Conservation (phyloP, 176 grass and related monocot species). For the Saccharum spontaneum region DNA sequence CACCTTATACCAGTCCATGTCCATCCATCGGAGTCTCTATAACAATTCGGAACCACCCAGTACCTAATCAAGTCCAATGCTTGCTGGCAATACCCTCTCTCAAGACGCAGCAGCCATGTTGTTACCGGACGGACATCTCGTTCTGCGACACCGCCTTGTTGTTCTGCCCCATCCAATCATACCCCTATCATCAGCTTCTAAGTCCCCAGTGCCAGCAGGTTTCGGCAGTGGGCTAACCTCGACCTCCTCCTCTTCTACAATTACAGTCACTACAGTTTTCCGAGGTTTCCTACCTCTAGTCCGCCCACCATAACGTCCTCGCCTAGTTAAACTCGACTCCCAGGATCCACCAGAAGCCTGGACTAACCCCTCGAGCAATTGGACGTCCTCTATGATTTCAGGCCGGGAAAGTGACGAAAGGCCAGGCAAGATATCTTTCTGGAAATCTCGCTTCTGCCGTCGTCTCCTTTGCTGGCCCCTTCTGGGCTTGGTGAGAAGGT, state of each 20-base stretch:
- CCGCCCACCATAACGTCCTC: constrained; percentile 32
- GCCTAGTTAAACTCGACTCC: constrained; percentile 42
- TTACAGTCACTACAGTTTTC: constrained; percentile 30
- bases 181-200: constrained; percentile 54
- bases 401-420: constrained; percentile 73
- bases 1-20: constrained; percentile 39
- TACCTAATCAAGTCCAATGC: constrained; percentile 23
- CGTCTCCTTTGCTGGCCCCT: constrained; percentile 70
- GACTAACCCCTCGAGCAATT: constrained; percentile 69
- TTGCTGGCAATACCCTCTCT: constrained; percentile 19
- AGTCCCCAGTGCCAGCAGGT: constrained; percentile 28
- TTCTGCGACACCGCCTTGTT: constrained; percentile 72
- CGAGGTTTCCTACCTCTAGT: constrained; percentile 49
- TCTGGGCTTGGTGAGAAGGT: constrained; percentile 59
- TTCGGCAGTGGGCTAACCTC: constrained; percentile 27
- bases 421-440: constrained; percentile 80
- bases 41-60: not conserved
- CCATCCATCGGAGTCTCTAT: constrained; percentile 32
- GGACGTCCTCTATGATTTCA: constrained; percentile 86
- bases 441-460: constrained; percentile 76
- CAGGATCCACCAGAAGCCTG: constrained; percentile 59
- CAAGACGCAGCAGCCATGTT: constrained; percentile 38
- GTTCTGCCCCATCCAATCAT: constrained; percentile 89
- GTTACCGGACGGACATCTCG: constrained; percentile 54
- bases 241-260: constrained; percentile 29